Evolutionary conservation across 2,329 filamentous ascomycete genomes (phyloP).

Genomic region (Geosmithia putterillii): DNA sequence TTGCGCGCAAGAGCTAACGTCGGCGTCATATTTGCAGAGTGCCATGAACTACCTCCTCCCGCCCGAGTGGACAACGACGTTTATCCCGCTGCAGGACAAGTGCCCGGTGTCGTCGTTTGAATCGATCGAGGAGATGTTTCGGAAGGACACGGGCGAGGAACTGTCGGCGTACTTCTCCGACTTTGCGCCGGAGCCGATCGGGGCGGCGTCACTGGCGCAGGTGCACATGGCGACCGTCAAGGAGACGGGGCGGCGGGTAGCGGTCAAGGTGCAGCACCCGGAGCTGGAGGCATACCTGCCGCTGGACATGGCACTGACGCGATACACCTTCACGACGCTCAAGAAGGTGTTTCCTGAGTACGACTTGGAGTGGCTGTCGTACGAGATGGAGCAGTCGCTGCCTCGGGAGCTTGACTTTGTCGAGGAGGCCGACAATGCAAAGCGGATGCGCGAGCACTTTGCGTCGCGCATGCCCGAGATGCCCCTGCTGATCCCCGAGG

Average conservation of each 20-base stretch:
- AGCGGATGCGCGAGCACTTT: slow-evolving; percentile 71
- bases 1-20: neutral
- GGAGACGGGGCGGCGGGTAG: slow-evolving; percentile 73
- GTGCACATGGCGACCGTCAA: slow-evolving; percentile 81
- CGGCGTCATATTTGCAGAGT: slow-evolving; percentile 42
- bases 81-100: slow-evolving; percentile 89
- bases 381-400: slow-evolving; percentile 83
- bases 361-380: slow-evolving; percentile 88
- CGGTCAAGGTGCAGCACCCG: slow-evolving; percentile 95
- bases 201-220: slow-evolving; percentile 87
- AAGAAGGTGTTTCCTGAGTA: slow-evolving; percentile 96
- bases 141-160: slow-evolving; percentile 65
- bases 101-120: slow-evolving; percentile 86
- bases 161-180: slow-evolving; percentile 77
- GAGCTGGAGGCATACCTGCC: slow-evolving; percentile 79
- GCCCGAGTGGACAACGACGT: slow-evolving; percentile 86
- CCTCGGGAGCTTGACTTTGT: slow-evolving; percentile 87
- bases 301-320: slow-evolving; percentile 75
- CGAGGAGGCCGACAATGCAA: slow-evolving; percentile 75
- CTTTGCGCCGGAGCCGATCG: slow-evolving; percentile 71
- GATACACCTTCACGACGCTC: slow-evolving; percentile 78
- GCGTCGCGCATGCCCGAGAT: slow-evolving; percentile 51
- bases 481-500: slow-evolving; percentile 80
- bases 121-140: slow-evolving; percentile 79
- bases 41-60: slow-evolving; percentile 93